Conservation (phyloP, 306 rosid genomes). For the Quercus parvula region DNA sequence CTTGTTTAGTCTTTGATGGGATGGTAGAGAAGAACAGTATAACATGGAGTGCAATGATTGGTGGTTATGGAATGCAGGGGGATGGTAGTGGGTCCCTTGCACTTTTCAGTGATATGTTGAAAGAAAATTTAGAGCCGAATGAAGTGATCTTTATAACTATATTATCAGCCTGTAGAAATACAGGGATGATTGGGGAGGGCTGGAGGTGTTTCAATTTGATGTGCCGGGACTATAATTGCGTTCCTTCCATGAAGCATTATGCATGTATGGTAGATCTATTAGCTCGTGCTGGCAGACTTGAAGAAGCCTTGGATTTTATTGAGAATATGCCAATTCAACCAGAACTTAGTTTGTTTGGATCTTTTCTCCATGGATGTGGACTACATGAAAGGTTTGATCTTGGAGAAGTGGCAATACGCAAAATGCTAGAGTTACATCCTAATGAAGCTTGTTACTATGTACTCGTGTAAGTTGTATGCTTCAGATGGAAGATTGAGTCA, state of each 20-base stretch:
- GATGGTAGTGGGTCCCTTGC: slow-evolving; percentile 53
- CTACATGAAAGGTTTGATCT: slow-evolving; percentile 77
- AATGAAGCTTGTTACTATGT: slow-evolving; percentile 66
- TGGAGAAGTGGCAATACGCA: slow-evolving; percentile 53
- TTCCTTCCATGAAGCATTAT: slow-evolving; percentile 75
- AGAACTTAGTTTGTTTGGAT: slow-evolving; percentile 58
- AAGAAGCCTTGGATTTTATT: slow-evolving; percentile 61
- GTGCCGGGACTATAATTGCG: slow-evolving; percentile 41
- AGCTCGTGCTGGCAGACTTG: slow-evolving; percentile 65
- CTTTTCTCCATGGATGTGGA: slow-evolving; percentile 55
- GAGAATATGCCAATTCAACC: slow-evolving; percentile 59
- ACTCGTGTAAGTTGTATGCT: slow-evolving; percentile 70
- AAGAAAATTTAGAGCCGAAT: slow-evolving; percentile 49
- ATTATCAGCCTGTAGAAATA: slow-evolving; percentile 70
- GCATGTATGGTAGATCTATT: slow-evolving; percentile 70
- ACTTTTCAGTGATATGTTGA: slow-evolving; percentile 57
- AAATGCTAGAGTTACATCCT: slow-evolving; percentile 59
- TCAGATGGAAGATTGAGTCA: slow-evolving; percentile 80
- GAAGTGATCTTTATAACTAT: slow-evolving; percentile 56
- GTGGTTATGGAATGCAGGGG: slow-evolving; percentile 73
- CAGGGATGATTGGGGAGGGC: slow-evolving; percentile 77
- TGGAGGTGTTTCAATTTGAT: slow-evolving; percentile 53
- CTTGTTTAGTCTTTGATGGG: slow-evolving; percentile 56
- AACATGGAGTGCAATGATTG: slow-evolving; percentile 76
- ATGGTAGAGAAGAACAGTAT: slow-evolving; percentile 58